A percentile compares a stretch with the other conserved stretches of the same genome.
phyloP scores from a whole-genome alignment of 169 alveolate species.

The Cryptosporidium tyzzeri region DNA sequence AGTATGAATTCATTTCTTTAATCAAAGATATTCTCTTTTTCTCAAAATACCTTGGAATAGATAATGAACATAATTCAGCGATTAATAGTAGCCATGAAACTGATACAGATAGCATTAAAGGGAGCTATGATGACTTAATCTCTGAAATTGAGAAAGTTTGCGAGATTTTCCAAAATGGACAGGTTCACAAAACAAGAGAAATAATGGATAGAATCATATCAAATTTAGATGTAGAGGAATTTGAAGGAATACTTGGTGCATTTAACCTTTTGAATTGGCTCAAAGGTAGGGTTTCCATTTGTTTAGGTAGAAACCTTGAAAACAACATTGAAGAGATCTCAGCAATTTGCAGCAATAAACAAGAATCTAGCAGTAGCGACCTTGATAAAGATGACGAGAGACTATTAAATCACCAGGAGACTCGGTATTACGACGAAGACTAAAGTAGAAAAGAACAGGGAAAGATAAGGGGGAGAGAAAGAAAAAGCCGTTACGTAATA shows the following conservation, averaged over 20 bases:
- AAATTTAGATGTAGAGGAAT: conserved; percentile 16
- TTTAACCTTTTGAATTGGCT: conserved; percentile 47
- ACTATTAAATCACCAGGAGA: conserved; percentile 7
- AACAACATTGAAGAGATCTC: not conserved
- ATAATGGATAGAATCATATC: conserved; percentile 21
- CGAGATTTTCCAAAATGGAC: conserved; percentile 11
- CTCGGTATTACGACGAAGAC: not conserved
- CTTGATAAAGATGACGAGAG: conserved; percentile 8
- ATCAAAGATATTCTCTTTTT: conserved; percentile 28
- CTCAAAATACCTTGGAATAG: conserved; percentile 56
- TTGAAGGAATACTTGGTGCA: conserved; percentile 15
- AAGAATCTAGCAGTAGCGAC: not conserved
- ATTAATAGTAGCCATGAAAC: not conserved
- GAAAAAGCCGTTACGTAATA: not conserved
- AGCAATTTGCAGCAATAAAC: not conserved
- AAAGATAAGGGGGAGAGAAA: not conserved
- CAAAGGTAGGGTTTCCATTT: conserved; percentile 45
- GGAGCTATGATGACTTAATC: not conserved
- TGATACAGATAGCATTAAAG: conserved; percentile 11
- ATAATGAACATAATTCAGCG: not conserved
- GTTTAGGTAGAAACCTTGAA: not conserved
- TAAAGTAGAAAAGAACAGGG: not conserved
- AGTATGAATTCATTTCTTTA: conserved; percentile 37
- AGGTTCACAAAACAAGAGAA: conserved; percentile 1
- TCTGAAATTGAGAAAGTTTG: conserved; percentile 23